phyloP scores from a whole-genome alignment of 805 yeast species.

The Tetrapisispora arboricola region DNA sequence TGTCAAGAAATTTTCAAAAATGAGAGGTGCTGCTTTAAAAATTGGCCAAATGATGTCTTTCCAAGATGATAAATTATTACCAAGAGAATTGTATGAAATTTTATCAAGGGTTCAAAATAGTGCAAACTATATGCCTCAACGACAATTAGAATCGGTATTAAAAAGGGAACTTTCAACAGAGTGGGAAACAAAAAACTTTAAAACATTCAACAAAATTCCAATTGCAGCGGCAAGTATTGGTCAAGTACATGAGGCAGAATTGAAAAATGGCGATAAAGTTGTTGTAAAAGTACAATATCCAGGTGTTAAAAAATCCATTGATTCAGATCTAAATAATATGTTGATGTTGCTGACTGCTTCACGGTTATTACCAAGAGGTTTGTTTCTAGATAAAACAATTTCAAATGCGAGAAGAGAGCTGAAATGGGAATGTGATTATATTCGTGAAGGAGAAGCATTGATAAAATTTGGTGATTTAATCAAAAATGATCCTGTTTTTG shows the following conservation, averaged over 20 bases:
- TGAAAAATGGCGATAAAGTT: slow-evolving; percentile 57
- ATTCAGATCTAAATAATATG: slow-evolving; percentile 83
- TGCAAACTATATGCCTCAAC: slow-evolving; percentile 94
- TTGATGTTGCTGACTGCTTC: slow-evolving; percentile 78
- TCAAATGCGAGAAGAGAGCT: slow-evolving; percentile 88
- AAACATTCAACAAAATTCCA: slow-evolving; percentile 75
- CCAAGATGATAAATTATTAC: slow-evolving; percentile 80
- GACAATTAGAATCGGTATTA: slow-evolving; percentile 74
- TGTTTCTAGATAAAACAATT: slow-evolving; percentile 82
- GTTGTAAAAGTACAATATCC: slow-evolving; percentile 97
- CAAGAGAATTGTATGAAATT: slow-evolving; percentile 73
- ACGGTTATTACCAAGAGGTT: slow-evolving; percentile 76
- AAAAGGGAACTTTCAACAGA: slow-evolving; percentile 56
- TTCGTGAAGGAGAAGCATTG: slow-evolving; percentile 75
- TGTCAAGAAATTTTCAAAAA: slow-evolving; percentile 77
- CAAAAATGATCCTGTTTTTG: slow-evolving; percentile 50
- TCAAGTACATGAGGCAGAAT: slow-evolving; percentile 81
- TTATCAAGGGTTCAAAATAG: slow-evolving; percentile 80
- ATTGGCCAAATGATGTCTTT: slow-evolving; percentile 95
- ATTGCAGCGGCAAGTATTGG: slow-evolving; percentile 97
- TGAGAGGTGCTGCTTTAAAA: slow-evolving; percentile 98
- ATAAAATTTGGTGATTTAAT: slow-evolving; percentile 56
- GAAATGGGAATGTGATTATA: slow-evolving; percentile 96
- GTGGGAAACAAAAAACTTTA: slow-evolving; percentile 56
- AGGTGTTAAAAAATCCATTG: slow-evolving; percentile 88